Evolutionary conservation across 2,329 filamentous ascomycete species (phyloP), one percentile per base, ranked within the genome.

Genomic region (Fusarium vanettenii): DNA sequence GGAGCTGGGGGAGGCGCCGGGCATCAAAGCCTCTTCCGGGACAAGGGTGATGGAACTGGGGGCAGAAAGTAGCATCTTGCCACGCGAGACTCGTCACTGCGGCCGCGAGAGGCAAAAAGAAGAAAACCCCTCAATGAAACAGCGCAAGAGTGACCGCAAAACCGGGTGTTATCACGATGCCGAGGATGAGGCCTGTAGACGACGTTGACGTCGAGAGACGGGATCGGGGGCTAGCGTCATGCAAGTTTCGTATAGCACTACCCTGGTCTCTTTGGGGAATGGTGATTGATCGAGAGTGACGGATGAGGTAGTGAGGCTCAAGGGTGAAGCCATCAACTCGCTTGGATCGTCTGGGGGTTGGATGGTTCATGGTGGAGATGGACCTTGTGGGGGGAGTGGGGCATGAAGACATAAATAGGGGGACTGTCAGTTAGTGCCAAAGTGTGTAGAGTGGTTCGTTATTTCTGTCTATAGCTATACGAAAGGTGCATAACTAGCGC

Each of bases 161-260:
- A 61, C 39, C 55, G 69, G 69, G 45, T 45, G 56, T 35, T 43
- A 64, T 70, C 31, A 60, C 48, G 65, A 75, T 64, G n/a, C 69
- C 69, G 69, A 75, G 35, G 22, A 16, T 35, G 43, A 35, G 22
- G 16, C 25, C 29, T 60, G 43, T 33, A 35, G 27, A 69, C 48
- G 63, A 61, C 35, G 55, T 73, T 72, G 60, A 69, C 64, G 64
- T 60, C 56, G 67, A 50, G 45, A 27, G 45, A 50, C 25, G 45
- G 45, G 45, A 50, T 50, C 45, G 68, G 52, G 70, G 76, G 67
- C 70, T 78, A 78, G 76, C 74, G 71, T 73, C 73, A 74, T 78
- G 76, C 76, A 78, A 60, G 69, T 73, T 78, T 78, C 76, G 76
- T 78, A 75, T 78, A 78, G 76, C 76, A 77, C 45, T 29, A 50